A percentile compares a stretch with the other conserved stretches of the same genome.
These are phyloP conservation scores for Dacryopinax spathularia DNA, from an alignment of 768 basidiomycete species.

Conservation along the genomic window DNA sequence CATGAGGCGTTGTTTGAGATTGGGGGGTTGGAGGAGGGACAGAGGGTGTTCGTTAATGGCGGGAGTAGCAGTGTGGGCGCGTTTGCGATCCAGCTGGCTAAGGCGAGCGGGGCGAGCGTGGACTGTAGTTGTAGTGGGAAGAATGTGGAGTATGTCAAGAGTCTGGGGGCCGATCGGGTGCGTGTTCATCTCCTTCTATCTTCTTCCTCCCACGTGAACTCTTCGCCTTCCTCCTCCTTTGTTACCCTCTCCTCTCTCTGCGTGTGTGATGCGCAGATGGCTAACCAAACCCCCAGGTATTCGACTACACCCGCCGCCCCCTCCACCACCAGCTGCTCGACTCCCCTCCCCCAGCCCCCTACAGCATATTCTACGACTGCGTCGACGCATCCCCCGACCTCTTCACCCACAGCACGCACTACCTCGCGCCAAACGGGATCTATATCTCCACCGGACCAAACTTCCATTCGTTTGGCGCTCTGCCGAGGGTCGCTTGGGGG, in stretches of 20 bases:
- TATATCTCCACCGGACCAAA: constrained; percentile 42
- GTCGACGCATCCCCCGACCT: constrained; percentile 36
- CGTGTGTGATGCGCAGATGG: not conserved
- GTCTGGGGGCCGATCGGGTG: constrained; percentile 53
- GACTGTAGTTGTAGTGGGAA: constrained; percentile 44
- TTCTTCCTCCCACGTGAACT: no score
- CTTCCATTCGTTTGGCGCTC: constrained; percentile 25
- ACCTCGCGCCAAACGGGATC: constrained; percentile 38
- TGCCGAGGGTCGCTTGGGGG: constrained; percentile 20
- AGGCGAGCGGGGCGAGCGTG: constrained; percentile 44
- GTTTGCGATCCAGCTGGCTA: constrained; percentile 61
- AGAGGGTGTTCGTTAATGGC: constrained; percentile 53
- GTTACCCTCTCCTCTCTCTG: not conserved
- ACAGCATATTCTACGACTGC: constrained; percentile 46
- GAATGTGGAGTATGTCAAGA: constrained; percentile 44
- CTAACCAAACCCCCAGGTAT: constrained; percentile 26
- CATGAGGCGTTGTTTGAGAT: constrained; percentile 38
- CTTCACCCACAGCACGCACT: constrained; percentile 37
- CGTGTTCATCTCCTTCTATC: constrained; percentile 10
- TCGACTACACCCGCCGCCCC: constrained; percentile 46
- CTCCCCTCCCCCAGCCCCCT: constrained; percentile 37
- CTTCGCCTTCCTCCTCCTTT: not conserved
- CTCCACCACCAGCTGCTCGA: constrained; percentile 34
- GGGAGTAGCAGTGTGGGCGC: constrained; percentile 54
- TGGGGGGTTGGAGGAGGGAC: constrained; percentile 40